Evolutionary conservation across 2,329 filamentous ascomycete genomes (phyloP), one percentile per base, ranked within the genome.

Genomic region (Aspergillus novofumigatus): DNA sequence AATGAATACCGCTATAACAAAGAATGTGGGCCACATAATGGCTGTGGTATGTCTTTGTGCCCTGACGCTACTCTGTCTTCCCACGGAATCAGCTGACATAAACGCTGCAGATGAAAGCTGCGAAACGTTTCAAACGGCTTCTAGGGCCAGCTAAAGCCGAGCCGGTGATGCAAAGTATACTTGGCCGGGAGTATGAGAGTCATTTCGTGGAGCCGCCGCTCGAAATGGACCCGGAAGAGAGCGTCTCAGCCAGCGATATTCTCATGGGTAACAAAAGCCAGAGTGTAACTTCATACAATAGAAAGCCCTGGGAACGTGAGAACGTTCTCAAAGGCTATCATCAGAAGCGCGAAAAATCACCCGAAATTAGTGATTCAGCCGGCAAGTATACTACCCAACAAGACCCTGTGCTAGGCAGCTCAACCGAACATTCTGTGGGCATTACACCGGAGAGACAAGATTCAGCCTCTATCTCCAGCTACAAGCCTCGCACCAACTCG

Each of bases 1-100:
- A 75, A 84, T 97, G 69, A 91, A 91, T 66, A 86, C 89, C 62
- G 94, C 94, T 14, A 95, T 97, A 62, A 97, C 94, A 2, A 85
- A 85, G 25, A 95, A 92, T 68, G 92, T 97, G 83, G 87, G 87
- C 58, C 88, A 94, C 69, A 81, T 97, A 2, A 80, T 97, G 56
- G 90, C 87, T 53, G 90, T 97, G 63, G 89, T 91, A 81, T 53
- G 71, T 60, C 49, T 51, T 48, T 54, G 26, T 62, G 56, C 29
- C 11, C 35, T 20, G 45, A 57, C 11, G 8, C 26, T 48, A n/a
- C 3, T 35, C 4, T 50, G 29, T 47, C 14, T 4, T 11, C 5
- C 20, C 44, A 11, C 10, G 21, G 20, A 44, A 10, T 23, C 49
- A 20, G 8, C 51, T 67, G 50, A 61, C 45, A 32, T 25, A 20